These are phyloP conservation scores for Paraurostyla sp. DNA, from an alignment of 73 alveolate species.

Conservation along the genomic window DNA sequence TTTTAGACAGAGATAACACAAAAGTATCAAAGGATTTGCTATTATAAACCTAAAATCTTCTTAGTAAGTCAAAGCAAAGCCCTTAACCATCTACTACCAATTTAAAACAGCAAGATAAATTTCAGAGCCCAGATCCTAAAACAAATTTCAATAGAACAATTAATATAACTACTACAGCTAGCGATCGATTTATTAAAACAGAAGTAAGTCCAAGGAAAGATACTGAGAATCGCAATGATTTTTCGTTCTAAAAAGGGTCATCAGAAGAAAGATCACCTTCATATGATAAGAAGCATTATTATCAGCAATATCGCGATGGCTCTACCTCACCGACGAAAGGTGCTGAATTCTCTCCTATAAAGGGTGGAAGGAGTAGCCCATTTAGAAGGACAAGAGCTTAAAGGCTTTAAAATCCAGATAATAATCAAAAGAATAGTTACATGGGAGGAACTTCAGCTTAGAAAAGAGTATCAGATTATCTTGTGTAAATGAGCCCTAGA, in stretches of 20 bases:
- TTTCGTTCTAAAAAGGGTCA: constrained; percentile 15
- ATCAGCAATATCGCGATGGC: no score
- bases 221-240: no score
- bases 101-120: neutral
- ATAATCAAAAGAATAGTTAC: neutral
- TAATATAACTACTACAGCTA: no score
- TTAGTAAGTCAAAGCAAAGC: no score
- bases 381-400: constrained; percentile 42
- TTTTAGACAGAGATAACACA: neutral
- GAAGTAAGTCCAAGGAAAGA: no score
- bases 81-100: no score
- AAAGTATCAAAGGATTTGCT: neutral
- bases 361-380: no score
- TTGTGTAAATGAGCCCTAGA: constrained; percentile 17
- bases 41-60: neutral
- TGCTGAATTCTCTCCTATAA: no score
- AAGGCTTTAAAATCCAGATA: constrained; percentile 13
- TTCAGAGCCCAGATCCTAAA: neutral
- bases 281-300: neutral
- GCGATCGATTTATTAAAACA: no score
- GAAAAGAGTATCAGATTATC: constrained; percentile 17
- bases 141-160: neutral
- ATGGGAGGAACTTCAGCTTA: constrained; percentile 36
- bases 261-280: constrained; percentile 27
- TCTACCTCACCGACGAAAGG: no score